Conservation (phyloP, 768 basidiomycete species). For the Suillus paluster region DNA sequence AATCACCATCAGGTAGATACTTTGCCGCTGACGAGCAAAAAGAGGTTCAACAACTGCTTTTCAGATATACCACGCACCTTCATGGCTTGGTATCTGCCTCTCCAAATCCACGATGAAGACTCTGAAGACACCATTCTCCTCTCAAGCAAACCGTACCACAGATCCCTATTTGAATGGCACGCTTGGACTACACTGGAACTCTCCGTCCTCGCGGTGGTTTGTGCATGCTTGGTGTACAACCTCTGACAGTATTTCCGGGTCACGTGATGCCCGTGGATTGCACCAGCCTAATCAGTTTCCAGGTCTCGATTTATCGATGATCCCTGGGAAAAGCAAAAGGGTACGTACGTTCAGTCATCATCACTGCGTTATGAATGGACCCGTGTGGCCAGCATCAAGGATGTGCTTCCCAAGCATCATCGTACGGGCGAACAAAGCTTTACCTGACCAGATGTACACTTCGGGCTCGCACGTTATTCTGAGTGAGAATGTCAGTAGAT, state of each 20-base stretch:
- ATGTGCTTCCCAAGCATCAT: background rate
- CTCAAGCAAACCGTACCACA: background rate
- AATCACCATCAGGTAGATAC: background rate
- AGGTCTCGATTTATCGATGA: background rate
- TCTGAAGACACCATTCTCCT: background rate
- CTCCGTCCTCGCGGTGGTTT: background rate
- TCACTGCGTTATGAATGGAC: background rate
- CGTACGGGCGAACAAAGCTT: too few species aligned
- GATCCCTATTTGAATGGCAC: background rate
- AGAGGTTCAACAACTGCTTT: background rate
- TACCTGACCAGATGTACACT: background rate
- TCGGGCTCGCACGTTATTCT: constrained; percentile 4
- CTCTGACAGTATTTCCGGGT: background rate
- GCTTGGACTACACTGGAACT: background rate
- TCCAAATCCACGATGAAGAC: background rate
- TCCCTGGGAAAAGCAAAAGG: background rate
- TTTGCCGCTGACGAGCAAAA: background rate
- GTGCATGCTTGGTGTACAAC: background rate
- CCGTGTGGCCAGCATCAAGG: background rate
- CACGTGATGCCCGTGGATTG: background rate
- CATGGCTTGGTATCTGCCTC: background rate
- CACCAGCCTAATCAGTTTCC: background rate
- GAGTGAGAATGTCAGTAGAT: background rate
- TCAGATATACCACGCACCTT: background rate
- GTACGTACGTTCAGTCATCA: background rate